Conservation (phyloP, 2,329 filamentous ascomycete genomes). For the Trichoderma sp. region DNA sequence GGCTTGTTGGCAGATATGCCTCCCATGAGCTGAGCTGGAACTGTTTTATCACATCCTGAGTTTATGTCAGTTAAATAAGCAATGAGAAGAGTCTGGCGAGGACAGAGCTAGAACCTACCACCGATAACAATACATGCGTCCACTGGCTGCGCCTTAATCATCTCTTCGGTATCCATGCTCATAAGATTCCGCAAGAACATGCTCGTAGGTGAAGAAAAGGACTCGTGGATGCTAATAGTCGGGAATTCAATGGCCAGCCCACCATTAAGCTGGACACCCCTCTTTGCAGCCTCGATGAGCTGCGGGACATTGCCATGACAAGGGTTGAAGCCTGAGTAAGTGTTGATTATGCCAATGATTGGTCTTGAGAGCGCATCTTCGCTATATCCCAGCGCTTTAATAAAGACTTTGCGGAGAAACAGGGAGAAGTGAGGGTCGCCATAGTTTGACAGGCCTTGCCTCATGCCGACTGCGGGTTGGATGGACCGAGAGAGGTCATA, state of each 20-base stretch:
- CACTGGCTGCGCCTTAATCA: constrained; percentile 70
- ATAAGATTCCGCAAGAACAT: constrained; percentile 76
- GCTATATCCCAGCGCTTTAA: constrained; percentile 73
- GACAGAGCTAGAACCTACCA: constrained; percentile 43
- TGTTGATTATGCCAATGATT: constrained; percentile 75
- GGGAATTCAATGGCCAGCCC: constrained; percentile 72
- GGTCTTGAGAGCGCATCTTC: constrained; percentile 70
- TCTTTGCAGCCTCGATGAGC: constrained; percentile 68
- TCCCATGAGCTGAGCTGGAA: constrained; percentile 74
- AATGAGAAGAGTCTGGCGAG: neutral
- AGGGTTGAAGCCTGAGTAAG: constrained; percentile 71
- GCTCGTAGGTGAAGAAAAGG: constrained; percentile 69
- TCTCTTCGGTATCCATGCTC: constrained; percentile 80
- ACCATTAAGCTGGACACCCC: constrained; percentile 66
- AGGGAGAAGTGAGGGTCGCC: constrained; percentile 75
- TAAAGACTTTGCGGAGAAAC: constrained; percentile 74
- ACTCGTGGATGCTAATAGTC: constrained; percentile 71
- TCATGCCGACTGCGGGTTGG: constrained; percentile 53
- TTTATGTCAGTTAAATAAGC: neutral
- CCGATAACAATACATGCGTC: constrained; percentile 70
- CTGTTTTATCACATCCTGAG: constrained; percentile 71
- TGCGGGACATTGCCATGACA: constrained; percentile 73
- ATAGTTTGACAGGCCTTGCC: constrained; percentile 67
- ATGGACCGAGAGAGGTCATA: constrained; percentile 62
- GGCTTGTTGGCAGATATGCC: constrained; percentile 74